phyloP scores from a whole-genome alignment of 1,284 basidiomycete species.

The Moniliophthora roreri region DNA sequence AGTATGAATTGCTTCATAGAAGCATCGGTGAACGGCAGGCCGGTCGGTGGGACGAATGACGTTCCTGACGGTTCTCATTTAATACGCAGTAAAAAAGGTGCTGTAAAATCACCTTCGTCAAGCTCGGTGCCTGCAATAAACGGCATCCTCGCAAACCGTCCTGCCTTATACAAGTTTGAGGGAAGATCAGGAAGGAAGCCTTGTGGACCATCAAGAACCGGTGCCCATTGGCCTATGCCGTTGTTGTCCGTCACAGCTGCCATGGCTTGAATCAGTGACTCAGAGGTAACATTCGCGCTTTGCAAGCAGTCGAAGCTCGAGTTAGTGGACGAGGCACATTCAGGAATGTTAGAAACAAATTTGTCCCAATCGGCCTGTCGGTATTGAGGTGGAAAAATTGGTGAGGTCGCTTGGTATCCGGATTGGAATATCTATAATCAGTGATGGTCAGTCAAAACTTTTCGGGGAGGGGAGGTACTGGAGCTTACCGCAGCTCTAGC shows the following conservation, averaged over 20 bases:
- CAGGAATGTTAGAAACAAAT: slow-evolving; percentile 37
- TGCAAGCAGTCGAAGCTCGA: slow-evolving; percentile 39
- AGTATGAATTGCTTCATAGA: slow-evolving; percentile 19
- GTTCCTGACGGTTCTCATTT: not conserved
- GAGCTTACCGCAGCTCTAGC: slow-evolving; percentile 42
- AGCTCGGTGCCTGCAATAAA: slow-evolving; percentile 49
- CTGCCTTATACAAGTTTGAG: slow-evolving; percentile 32
- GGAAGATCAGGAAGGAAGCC: slow-evolving; percentile 44
- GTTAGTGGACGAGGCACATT: slow-evolving; percentile 29
- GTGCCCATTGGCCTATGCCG: slow-evolving; percentile 29
- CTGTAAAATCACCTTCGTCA: slow-evolving; percentile 40
- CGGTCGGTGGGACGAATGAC: slow-evolving; percentile 32
- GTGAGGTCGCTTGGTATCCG: slow-evolving; percentile 33
- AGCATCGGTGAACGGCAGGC: slow-evolving; percentile 31
- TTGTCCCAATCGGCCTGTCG: slow-evolving; percentile 39
- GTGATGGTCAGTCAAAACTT: not conserved
- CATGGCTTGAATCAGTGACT: slow-evolving; percentile 31
- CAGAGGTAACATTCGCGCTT: slow-evolving; percentile 25
- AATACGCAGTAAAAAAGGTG: not conserved
- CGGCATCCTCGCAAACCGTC: slow-evolving; percentile 40
- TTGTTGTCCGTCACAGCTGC: slow-evolving; percentile 21
- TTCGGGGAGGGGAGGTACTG: not conserved
- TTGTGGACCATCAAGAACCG: slow-evolving; percentile 40
- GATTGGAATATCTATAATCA: slow-evolving; percentile 43
- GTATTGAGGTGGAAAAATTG: slow-evolving; percentile 29